Conservation (phyloP, 805 yeast genomes). For the Zygosaccharomyces siamensis region DNA sequence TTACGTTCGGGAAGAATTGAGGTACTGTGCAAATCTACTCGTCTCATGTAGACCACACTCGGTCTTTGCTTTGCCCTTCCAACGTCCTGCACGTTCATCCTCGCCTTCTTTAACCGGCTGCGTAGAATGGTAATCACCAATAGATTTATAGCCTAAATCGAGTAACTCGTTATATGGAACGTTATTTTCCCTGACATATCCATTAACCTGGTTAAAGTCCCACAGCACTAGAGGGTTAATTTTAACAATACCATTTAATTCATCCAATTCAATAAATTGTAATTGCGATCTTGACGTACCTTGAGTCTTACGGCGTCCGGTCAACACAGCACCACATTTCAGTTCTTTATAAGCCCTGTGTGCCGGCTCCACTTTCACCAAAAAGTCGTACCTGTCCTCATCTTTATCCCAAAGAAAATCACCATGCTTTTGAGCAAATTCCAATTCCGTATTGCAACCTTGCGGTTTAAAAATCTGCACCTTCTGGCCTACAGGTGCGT, state of each 20-base stretch:
- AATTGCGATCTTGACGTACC: conserved; percentile 76
- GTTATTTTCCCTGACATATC: conserved; percentile 59
- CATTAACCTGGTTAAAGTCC: conserved; percentile 67
- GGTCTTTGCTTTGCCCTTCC: conserved; percentile 89
- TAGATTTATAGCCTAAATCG: conserved; percentile 82
- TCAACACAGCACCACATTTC: conserved; percentile 75
- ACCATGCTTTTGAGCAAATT: conserved; percentile 66
- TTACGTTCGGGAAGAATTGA: conserved; percentile 25
- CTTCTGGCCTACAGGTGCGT: conserved; percentile 27
- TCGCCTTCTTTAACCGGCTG: conserved; percentile 85
- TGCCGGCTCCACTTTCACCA: conserved; percentile 90
- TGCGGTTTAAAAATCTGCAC: conserved; percentile 67
- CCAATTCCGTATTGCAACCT: conserved; percentile 50
- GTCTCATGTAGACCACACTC: conserved; percentile 95
- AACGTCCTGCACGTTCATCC: conserved; percentile 94
- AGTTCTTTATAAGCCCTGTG: conserved; percentile 75
- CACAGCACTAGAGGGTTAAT: conserved; percentile 86
- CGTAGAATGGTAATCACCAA: conserved; percentile 95
- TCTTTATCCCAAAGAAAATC: conserved; percentile 77
- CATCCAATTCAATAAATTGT: conserved; percentile 73
- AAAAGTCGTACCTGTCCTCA: conserved; percentile 74
- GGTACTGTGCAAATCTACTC: conserved; percentile 61
- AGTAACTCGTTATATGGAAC: conserved; percentile 85
- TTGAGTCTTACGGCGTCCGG: conserved; percentile 87
- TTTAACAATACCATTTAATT: conserved; percentile 63